phyloP scores from a whole-genome alignment of 495 filamentous ascomycete species.

The Hyaloscypha hepaticicola region DNA sequence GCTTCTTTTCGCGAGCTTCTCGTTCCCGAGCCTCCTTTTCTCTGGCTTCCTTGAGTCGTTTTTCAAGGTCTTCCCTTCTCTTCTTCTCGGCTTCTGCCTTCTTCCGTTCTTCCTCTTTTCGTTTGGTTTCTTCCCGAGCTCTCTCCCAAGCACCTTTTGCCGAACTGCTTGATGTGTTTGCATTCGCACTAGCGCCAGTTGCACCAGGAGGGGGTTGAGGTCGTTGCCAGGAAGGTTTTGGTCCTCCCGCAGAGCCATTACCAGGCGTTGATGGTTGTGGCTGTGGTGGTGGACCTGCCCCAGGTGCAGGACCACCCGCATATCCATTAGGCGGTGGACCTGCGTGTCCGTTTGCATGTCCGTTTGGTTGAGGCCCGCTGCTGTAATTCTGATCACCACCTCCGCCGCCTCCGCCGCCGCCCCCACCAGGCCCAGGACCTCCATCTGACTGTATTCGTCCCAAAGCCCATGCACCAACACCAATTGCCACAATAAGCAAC shows the following conservation, averaged over 20 bases:
- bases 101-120: constrained; percentile 61
- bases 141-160: constrained; percentile 63
- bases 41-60: constrained; percentile 35
- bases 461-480: constrained; percentile 71
- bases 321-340: constrained; percentile 20
- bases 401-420: constrained; percentile 19
- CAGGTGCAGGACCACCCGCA: constrained; percentile 16
- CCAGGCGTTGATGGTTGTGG: constrained; percentile 40
- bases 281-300: background rate
- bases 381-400: constrained; percentile 21
- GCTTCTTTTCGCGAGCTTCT: constrained; percentile 36
- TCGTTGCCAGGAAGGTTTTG: constrained; percentile 26
- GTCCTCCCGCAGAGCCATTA: constrained; percentile 11
- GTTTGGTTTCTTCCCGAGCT: constrained; percentile 66
- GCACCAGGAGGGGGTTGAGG: constrained; percentile 25
- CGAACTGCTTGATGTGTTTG: constrained; percentile 29
- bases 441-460: constrained; percentile 62
- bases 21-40: constrained; percentile 43
- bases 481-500: constrained; percentile 64
- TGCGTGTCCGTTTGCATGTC: constrained; percentile 5
- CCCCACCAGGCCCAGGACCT: constrained; percentile 32
- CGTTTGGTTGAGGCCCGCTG: constrained; percentile 9
- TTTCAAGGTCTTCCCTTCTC: constrained; percentile 46
- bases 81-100: constrained; percentile 48
- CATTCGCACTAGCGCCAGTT: constrained; percentile 20